Conservation (phyloP, 2,329 filamentous ascomycete species). For the Diaporthe humulicola region DNA sequence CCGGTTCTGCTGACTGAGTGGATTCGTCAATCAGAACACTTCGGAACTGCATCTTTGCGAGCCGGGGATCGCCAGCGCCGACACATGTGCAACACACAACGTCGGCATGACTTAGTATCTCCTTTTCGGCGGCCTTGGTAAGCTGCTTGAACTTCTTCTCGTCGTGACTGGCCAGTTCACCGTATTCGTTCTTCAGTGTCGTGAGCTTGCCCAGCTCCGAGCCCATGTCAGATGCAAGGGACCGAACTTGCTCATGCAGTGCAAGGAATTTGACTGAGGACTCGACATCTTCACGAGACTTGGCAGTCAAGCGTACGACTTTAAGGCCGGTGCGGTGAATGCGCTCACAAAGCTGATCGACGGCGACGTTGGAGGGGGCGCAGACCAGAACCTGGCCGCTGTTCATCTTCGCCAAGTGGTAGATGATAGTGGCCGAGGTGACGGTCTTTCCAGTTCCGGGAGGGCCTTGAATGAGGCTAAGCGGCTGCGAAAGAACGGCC, state of each 20-base stretch:
- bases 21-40: conserved; percentile 99
- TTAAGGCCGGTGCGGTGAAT: conserved; percentile 96
- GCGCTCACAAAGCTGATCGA: conserved; percentile 97
- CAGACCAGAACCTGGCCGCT: conserved; percentile 96
- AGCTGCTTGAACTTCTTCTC: conserved; percentile 99
- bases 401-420: conserved; percentile 95
- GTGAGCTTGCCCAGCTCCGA: conserved; percentile 92
- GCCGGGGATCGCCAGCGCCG: conserved; percentile 93
- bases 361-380: conserved; percentile 97
- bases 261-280: conserved; percentile 97
- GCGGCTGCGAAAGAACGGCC: conserved; percentile 90
- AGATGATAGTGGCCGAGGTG: conserved; percentile 98
- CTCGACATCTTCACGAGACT: conserved; percentile 98
- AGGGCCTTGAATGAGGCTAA: conserved; percentile 96
- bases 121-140: conserved; percentile 91
- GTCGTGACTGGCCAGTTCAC: conserved; percentile 93
- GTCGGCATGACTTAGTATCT: conserved; percentile 94
- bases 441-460: conserved; percentile 99
- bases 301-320: conserved; percentile 97
- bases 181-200: conserved; percentile 90
- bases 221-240: conserved; percentile 87
- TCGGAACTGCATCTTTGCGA: conserved; percentile 97
- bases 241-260: conserved; percentile 95
- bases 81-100: conserved; percentile 99
- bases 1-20: conserved; percentile 96